Base-by-base conservation (phyloP, 441 rosid species). In the Capsella rubella region DNA sequence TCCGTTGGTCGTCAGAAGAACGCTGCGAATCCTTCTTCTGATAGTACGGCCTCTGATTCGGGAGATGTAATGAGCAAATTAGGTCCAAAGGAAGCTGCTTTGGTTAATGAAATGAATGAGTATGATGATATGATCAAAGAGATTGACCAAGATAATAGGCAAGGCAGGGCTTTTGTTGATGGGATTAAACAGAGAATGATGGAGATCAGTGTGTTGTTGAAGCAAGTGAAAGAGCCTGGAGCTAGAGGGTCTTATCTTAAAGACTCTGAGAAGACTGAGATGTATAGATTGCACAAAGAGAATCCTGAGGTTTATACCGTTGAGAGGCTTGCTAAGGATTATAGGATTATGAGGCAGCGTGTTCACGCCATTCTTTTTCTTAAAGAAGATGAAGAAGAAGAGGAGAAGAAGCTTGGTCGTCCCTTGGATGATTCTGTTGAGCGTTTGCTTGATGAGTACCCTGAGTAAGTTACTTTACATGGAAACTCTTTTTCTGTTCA, bases 321-420 rank as follows among this genome's bases (percentile, higher is more conserved):
- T 69, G 90, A 87, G 80, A 89, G 75, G 81, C 89, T 92, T 76
- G 92, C 97, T 8, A 94, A 90, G 76, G 97, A 91, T 78, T 92
- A 82, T 62, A 87, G 94, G 85, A 86, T 94, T 35, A 89, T 90
- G 96, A 87, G 97, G 78, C 97, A 94, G 84, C 84, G 95, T 71
- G 97, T 94, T 47, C 96, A 91, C 53, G 95, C 97, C 14, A 87
- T 94, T 78, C 91, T 94, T 71, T 91, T 95, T 93, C 82, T 92
- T 55, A 92, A 94, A 75, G 89, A 94, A 76, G 82, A 85, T 57
- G 97, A 90, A 77, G 97, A 87, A 74, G 95, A 91, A 79, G 88
- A 87, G 78, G 98, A 94, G 89, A 87, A 84, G 72, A 94, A 83
- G 79, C 88, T 78, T 60, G 96, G 92, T 50, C 95, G 77, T 60